Evolutionary conservation across 208 protist species (phyloP).

Genomic region (Acanthamoeba castellanii): DNA sequence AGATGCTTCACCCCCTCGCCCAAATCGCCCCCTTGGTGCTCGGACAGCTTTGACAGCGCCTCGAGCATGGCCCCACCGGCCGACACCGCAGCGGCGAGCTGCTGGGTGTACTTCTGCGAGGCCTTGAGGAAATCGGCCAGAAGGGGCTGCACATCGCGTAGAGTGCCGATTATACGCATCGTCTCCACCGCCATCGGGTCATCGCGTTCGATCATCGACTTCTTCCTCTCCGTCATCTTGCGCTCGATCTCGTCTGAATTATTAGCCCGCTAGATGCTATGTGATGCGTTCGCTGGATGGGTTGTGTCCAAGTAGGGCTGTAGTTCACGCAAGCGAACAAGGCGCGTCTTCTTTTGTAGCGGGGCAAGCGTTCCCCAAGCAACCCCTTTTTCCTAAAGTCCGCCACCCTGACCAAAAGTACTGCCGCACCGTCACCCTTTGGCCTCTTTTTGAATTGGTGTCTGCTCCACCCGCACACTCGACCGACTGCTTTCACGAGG

Average conservation of each 20-base stretch:
- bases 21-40: constrained; percentile 36
- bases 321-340: too few species aligned
- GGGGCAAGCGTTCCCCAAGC: too few species aligned
- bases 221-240: constrained; percentile 35
- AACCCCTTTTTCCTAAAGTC: too few species aligned
- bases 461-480: too few species aligned
- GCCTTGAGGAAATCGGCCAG: constrained; percentile 43
- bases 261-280: not conserved
- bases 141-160: constrained; percentile 38
- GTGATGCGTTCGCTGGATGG: not conserved
- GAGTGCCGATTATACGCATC: not conserved
- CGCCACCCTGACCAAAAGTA: too few species aligned
- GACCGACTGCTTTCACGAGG: too few species aligned
- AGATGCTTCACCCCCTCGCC: constrained; percentile 2
- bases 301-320: too few species aligned
- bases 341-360: too few species aligned
- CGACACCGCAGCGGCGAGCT: constrained; percentile 3
- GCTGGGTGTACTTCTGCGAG: constrained; percentile 55
- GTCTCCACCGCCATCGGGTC: constrained; percentile 54
- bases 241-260: not conserved
- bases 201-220: not conserved
- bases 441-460: too few species aligned
- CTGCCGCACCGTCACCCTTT: too few species aligned
- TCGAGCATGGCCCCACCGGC: constrained; percentile 26
- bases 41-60: constrained; percentile 7